These are phyloP conservation scores for Boechera retrofracta DNA, from an alignment of 345 rosid genomes.

Conservation along the genomic window DNA sequence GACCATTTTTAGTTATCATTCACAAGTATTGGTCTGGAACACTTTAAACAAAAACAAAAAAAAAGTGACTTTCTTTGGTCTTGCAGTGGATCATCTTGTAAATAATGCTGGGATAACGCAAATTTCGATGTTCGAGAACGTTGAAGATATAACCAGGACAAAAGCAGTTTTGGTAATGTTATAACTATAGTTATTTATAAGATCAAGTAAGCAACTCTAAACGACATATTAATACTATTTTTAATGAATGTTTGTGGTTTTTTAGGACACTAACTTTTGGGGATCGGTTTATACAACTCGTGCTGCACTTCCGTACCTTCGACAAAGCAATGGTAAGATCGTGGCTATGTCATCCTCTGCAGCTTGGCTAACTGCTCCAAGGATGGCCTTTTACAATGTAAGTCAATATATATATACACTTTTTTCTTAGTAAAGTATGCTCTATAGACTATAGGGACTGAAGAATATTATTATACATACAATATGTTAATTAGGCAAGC, in stretches of 20 bases:
- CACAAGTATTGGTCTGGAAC: not conserved
- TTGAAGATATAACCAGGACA: constrained; percentile 44
- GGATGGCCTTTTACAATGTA: constrained; percentile 63
- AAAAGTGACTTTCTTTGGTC: not conserved
- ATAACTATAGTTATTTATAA: not conserved
- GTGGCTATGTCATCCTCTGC: constrained; percentile 56
- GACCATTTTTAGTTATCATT: constrained; percentile 1
- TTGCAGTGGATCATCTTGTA: constrained; percentile 65
- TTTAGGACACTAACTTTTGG: constrained; percentile 72
- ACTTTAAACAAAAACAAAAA: not conserved
- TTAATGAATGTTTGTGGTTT: not conserved
- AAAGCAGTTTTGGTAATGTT: constrained; percentile 48
- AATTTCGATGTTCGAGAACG: constrained; percentile 53
- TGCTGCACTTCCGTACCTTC: constrained; percentile 64
- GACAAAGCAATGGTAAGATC: constrained; percentile 60
- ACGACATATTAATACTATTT: not conserved
- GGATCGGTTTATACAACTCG: constrained; percentile 61
- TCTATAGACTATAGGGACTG: not conserved
- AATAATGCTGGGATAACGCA: constrained; percentile 55
- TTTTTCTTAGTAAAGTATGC: not conserved
- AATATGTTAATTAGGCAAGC: constrained; percentile 58
- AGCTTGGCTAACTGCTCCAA: constrained; percentile 57
- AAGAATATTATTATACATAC: not conserved
- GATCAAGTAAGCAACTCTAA: not conserved
- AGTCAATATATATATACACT: not conserved